A percentile compares a stretch with the other conserved stretches of the same genome.
These are phyloP conservation scores for Cenchrus fungigraminus DNA, from an alignment of 176 grass and related monocot species.

Conservation along the genomic window DNA sequence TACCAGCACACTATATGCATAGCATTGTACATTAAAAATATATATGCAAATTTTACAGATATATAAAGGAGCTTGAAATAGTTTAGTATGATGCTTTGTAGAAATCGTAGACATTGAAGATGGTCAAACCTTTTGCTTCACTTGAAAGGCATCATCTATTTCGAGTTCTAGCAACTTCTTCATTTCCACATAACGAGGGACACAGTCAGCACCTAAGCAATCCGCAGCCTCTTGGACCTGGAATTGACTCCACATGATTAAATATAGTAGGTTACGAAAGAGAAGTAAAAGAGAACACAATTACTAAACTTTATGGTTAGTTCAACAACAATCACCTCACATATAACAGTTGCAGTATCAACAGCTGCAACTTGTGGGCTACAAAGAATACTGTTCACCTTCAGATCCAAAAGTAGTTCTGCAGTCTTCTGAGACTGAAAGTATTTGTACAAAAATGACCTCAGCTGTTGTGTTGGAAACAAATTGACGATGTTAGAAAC, in stretches of 20 bases:
- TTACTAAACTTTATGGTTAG: not conserved
- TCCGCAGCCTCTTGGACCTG: slow-evolving; percentile 96
- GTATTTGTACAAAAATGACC: slow-evolving; percentile 20
- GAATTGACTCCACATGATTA: slow-evolving; percentile 19
- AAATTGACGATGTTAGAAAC: not conserved
- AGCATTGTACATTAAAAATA: not conserved
- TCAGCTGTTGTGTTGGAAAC: slow-evolving; percentile 3
- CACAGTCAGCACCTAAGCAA: slow-evolving; percentile 82
- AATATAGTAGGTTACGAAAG: not conserved
- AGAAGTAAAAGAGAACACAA: not conserved
- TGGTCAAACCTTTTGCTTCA: slow-evolving; percentile 63
- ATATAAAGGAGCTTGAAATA: not conserved
- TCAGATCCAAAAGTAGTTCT: slow-evolving; percentile 82
- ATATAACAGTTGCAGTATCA: slow-evolving; percentile 80
- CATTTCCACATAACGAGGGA: slow-evolving; percentile 80
- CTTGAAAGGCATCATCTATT: slow-evolving; percentile 67
- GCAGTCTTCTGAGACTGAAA: slow-evolving; percentile 93
- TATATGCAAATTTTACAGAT: not conserved
- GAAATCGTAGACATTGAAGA: not conserved
- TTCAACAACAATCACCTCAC: slow-evolving; percentile 62
- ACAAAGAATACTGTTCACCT: slow-evolving; percentile 64
- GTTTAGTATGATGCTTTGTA: not conserved
- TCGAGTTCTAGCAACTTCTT: slow-evolving; percentile 80
- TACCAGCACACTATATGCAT: not conserved
- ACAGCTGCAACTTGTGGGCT: slow-evolving; percentile 82